phyloP scores from a whole-genome alignment of 1,139 yeast genomes.

The Protomyces pachydermus region DNA sequence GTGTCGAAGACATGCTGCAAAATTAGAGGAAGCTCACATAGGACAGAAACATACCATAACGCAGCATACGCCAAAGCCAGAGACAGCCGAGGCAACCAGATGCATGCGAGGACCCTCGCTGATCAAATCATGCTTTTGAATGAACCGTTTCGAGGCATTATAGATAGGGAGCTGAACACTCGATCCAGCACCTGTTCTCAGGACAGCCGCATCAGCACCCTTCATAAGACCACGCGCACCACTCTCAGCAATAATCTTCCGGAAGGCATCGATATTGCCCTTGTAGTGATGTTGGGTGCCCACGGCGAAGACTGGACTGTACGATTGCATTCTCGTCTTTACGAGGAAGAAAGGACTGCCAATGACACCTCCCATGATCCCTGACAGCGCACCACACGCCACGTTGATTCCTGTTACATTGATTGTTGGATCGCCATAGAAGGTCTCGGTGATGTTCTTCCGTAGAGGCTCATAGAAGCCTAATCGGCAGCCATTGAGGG shows the following conservation, averaged over 20 bases:
- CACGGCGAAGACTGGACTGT: slow-evolving; percentile 58
- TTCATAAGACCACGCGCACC: slow-evolving; percentile 77
- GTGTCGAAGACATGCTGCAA: slow-evolving; percentile 61
- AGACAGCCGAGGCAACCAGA: slow-evolving; percentile 65
- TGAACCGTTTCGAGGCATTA: slow-evolving; percentile 63
- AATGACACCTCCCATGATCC: slow-evolving; percentile 79
- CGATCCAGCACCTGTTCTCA: slow-evolving; percentile 94
- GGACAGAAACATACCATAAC: slow-evolving; percentile 53
- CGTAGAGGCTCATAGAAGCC: slow-evolving; percentile 91
- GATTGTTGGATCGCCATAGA: slow-evolving; percentile 52
- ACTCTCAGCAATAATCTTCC: slow-evolving; percentile 56
- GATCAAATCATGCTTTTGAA: slow-evolving; percentile 48
- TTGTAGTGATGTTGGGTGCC: slow-evolving; percentile 91
- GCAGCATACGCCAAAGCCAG: slow-evolving; percentile 88
- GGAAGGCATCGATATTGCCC: slow-evolving; percentile 63
- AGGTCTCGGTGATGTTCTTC: slow-evolving; percentile 50
- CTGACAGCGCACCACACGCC: slow-evolving; percentile 76
- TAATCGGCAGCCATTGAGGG: slow-evolving; percentile 85
- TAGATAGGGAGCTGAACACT: slow-evolving; percentile 93
- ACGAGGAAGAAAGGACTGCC: slow-evolving; percentile 90
- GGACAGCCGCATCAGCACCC: slow-evolving; percentile 90
- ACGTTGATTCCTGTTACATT: slow-evolving; percentile 56
- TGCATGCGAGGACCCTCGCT: slow-evolving; percentile 67
- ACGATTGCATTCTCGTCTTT: slow-evolving; percentile 95
- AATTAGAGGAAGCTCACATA: not conserved